Evolutionary conservation across 1,284 basidiomycete genomes (phyloP).

Genomic region (Athelia psychrophila): DNA sequence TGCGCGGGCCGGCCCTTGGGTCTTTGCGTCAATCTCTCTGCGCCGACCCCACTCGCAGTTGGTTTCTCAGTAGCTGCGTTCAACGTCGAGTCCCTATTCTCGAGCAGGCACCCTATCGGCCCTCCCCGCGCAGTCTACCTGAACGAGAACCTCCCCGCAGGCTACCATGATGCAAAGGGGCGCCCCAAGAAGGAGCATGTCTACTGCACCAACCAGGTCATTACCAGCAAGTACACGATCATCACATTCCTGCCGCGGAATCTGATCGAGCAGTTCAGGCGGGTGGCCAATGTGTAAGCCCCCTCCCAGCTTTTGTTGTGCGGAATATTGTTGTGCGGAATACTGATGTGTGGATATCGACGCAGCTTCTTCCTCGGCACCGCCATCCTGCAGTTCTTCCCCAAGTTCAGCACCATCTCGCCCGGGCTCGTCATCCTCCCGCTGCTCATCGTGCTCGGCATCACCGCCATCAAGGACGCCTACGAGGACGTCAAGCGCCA

Average conservation of each 20-base stretch:
- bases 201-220: slow-evolving; percentile 84
- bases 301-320: slow-evolving; percentile 33
- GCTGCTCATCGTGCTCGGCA: slow-evolving; percentile 81
- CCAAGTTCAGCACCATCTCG: slow-evolving; percentile 90
- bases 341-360: background rate
- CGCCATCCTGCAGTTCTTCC: slow-evolving; percentile 93
- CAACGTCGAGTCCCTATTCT: slow-evolving; percentile 72
- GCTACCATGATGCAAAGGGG: slow-evolving; percentile 70
- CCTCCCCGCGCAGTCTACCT: slow-evolving; percentile 74
- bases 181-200: slow-evolving; percentile 59
- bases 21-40: too few relatives aligned
- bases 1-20: too few relatives aligned
- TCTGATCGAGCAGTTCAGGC: slow-evolving; percentile 85
- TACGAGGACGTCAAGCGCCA: slow-evolving; percentile 98
- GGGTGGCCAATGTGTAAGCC: slow-evolving; percentile 81
- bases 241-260: slow-evolving; percentile 88
- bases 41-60: too few relatives aligned
- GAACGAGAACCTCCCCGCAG: slow-evolving; percentile 70
- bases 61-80: slow-evolving; percentile 42
- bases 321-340: background rate
- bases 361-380: slow-evolving; percentile 78
- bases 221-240: slow-evolving; percentile 91
- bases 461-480: slow-evolving; percentile 92
- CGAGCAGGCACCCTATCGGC: slow-evolving; percentile 50
- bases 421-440: slow-evolving; percentile 93